Conservation (phyloP, 768 basidiomycete species). For the Plicaturopsis crispa region DNA sequence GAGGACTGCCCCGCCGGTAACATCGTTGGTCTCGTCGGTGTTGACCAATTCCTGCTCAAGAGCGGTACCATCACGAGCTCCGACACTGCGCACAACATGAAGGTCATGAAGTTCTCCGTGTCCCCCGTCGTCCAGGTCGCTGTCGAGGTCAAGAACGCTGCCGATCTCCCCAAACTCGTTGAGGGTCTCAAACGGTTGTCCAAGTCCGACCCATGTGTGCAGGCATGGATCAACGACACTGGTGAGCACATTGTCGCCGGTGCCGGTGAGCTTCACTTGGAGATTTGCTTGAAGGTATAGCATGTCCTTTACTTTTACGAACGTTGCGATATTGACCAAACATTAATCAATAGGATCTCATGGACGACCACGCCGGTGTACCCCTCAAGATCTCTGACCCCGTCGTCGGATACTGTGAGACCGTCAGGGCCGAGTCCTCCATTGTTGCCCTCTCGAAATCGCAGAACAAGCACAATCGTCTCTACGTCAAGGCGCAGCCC, state of each 20-base stretch:
- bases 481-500: conserved; percentile 90
- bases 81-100: conserved; percentile 99
- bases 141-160: conserved; percentile 99
- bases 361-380: conserved; percentile 99
- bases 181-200: conserved; percentile 99
- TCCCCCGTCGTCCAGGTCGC: conserved; percentile 99
- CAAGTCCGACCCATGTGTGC: conserved; percentile 99
- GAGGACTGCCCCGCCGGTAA: conserved; percentile 99
- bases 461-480: conserved; percentile 99
- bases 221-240: conserved; percentile 84
- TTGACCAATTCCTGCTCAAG: conserved; percentile 99
- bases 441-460: conserved; percentile 98
- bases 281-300: conserved; percentile 93
- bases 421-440: conserved; percentile 90
- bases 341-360: conserved; percentile 68
- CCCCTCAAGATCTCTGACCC: conserved; percentile 98
- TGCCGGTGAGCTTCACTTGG: conserved; percentile 98
- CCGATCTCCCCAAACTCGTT: conserved; percentile 98
- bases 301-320: background rate
- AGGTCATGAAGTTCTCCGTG: conserved; percentile 99
- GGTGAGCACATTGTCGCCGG: conserved; percentile 99
- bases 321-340: background rate
- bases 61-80: conserved; percentile 95
- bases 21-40: conserved; percentile 98
- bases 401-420: conserved; percentile 97